phyloP scores from a whole-genome alignment of 139 green algal genomes.

The Eudorina sp. region DNA sequence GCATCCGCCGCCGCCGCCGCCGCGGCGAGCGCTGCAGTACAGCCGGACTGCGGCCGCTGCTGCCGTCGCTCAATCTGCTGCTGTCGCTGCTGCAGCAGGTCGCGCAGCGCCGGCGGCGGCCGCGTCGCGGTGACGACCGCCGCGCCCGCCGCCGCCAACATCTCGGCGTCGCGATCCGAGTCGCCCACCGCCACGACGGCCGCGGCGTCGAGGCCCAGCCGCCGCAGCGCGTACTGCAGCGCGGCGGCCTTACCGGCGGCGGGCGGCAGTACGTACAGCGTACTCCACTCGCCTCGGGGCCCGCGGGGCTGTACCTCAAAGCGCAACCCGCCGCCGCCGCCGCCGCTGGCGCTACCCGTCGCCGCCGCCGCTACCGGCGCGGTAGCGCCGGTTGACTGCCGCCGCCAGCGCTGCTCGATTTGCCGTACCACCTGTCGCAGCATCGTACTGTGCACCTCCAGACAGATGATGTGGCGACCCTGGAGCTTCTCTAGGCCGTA shows the following conservation, averaged over 20 bases:
- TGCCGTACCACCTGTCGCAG: not conserved
- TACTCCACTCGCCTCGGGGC: slow-evolving; percentile 9
- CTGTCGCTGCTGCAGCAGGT: not conserved
- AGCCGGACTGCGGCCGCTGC: too few species aligned
- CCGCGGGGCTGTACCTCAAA: not conserved
- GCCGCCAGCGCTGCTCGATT: not conserved
- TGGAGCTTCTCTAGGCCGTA: not conserved
- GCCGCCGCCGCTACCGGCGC: not conserved
- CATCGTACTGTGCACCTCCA: slow-evolving; percentile 2
- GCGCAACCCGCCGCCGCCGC: not conserved
- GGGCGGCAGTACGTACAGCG: slow-evolving; percentile 19
- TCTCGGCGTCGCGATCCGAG: slow-evolving; percentile 10
- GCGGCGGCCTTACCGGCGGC: slow-evolving; percentile 27
- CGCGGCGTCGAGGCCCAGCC: not conserved
- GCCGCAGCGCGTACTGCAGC: not conserved
- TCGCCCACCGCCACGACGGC: slow-evolving; percentile 31
- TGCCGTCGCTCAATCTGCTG: not conserved
- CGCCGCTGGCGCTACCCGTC: not conserved
- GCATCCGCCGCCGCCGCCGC: too few species aligned
- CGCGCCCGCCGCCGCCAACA: slow-evolving; percentile 13
- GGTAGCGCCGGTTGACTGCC: too few species aligned
- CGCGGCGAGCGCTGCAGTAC: too few species aligned
- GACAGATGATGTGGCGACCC: slow-evolving; percentile 5
- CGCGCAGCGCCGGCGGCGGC: not conserved
- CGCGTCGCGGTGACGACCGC: slow-evolving; percentile 10